phyloP scores from a whole-genome alignment of 768 basidiomycete species.

The Dentipellis sp. region DNA sequence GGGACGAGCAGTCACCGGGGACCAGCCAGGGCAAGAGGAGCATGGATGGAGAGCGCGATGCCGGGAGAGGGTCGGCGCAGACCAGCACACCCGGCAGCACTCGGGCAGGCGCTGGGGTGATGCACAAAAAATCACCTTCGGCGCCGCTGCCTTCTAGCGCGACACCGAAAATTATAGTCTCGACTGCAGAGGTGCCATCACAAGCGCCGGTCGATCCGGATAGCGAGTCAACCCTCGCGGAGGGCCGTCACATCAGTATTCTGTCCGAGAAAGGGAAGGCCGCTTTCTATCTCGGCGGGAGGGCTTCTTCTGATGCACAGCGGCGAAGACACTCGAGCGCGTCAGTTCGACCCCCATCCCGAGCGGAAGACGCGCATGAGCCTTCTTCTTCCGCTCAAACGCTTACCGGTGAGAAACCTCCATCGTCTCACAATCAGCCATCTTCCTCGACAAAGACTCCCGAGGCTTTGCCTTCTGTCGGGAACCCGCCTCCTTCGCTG shows the following conservation, averaged over 20 bases:
- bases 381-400: too few relatives aligned
- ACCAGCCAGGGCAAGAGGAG: slow-evolving; percentile 7
- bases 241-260: background rate
- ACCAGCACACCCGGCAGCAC: background rate
- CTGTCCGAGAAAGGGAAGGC: background rate
- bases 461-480: too few relatives aligned
- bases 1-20: slow-evolving; percentile 1
- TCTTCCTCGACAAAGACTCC: too few relatives aligned
- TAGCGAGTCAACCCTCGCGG: background rate
- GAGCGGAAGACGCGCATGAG: too few relatives aligned
- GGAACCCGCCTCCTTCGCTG: too few relatives aligned
- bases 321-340: background rate
- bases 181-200: background rate
- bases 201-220: background rate
- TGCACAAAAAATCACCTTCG: background rate
- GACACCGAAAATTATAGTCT: background rate
- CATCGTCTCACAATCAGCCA: too few relatives aligned
- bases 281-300: background rate
- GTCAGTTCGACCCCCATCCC: background rate
- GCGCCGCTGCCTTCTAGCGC: background rate
- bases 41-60: slow-evolving; percentile 2
- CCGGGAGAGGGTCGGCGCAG: background rate
- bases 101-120: background rate
- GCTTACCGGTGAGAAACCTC: too few relatives aligned
- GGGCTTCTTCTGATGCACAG: background rate